Evolutionary conservation across 2,329 filamentous ascomycete species (phyloP), one percentile per base, ranked within the genome.

Genomic region (Podosphaera fusca): DNA sequence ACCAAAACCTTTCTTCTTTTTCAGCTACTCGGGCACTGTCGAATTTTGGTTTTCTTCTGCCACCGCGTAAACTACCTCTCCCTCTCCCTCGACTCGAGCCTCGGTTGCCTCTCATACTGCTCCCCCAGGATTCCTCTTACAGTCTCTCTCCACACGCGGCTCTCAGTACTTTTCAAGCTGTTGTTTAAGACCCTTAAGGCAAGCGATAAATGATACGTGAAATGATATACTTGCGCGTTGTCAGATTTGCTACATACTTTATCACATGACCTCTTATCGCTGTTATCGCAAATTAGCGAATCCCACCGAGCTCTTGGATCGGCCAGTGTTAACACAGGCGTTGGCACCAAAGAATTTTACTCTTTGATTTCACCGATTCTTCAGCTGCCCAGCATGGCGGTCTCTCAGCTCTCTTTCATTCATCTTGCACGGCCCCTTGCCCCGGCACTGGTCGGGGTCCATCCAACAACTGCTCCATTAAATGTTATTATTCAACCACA

Each of bases 401-500:
- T 79, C 68, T 75, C 62, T 57, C 77, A 80, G 67, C 85, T 90
- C 71, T 84, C 85, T 62, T 96, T 95, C 76, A 82, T 96, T 67
- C 92, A 98, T 72, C 84, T 98, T 64, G 84, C 90, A 68, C 82
- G 92, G 71, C 92, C 92, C 67, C 77, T 96, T 68, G 88, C 87
- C 70, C 87, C 88, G 64, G 82, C 84, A 61, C 75, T 80, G 59
- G 76, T 88, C 66, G 85, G 85, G 69, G 81, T 85, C 68, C 85
- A 87, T 72, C 82, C 84, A 67, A 88, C 84, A 66, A 90, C 88
- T 70, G 84, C 88, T 72, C 92, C 92, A 72, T 80, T 98, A 70
- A 85, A 83, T 70, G 88, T 98, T 69, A 85, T 87, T 69, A 85
- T 98, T 71, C 92, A 95, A 72, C 89, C 92, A 67, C 89, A 95